These are phyloP conservation scores for Fusarium vanettenii DNA, from an alignment of 2,329 filamentous ascomycete genomes.

Conservation along the genomic window DNA sequence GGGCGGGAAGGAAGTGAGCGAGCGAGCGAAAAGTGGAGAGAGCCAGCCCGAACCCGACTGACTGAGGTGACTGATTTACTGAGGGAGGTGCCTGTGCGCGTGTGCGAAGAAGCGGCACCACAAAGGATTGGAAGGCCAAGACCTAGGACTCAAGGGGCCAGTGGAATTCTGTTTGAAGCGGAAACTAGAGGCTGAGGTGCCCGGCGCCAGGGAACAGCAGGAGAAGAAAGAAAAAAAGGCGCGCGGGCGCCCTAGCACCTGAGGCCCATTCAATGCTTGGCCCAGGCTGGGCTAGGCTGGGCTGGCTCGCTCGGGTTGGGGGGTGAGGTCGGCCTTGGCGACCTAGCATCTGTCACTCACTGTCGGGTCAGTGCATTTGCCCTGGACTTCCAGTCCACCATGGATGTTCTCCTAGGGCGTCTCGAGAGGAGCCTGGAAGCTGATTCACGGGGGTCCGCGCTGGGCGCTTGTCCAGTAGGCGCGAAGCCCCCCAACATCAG, in stretches of 20 bases:
- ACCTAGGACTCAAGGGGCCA: slow-evolving; percentile 12
- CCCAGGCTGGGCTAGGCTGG: not conserved
- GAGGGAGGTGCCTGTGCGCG: slow-evolving; percentile 1
- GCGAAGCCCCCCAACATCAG: not conserved
- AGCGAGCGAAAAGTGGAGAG: slow-evolving; percentile 37
- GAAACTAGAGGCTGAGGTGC: not conserved
- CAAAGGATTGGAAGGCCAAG: slow-evolving; percentile 9
- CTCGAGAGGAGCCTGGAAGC: not conserved
- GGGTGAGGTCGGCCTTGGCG: slow-evolving; percentile 4
- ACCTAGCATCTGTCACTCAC: not conserved
- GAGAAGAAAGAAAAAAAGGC: not conserved
- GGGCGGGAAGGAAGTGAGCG: slow-evolving; percentile 33
- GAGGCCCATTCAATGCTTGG: slow-evolving; percentile 5
- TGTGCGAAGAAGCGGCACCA: slow-evolving; percentile 10
- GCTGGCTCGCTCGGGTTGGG: not conserved
- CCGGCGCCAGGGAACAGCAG: slow-evolving; percentile 1
- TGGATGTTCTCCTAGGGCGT: not conserved
- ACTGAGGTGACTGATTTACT: not conserved
- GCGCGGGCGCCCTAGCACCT: not conserved
- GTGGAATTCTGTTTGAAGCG: slow-evolving; percentile 20
- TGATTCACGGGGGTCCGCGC: not conserved
- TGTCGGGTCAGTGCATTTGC: not conserved
- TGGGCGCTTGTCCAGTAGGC: slow-evolving; percentile 9
- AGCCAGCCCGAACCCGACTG: slow-evolving; percentile 1
- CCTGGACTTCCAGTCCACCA: not conserved